A percentile compares a stretch with the other conserved stretches of the same genome.
Conservation (phyloP, 2,329 filamentous ascomycete genomes). For the Pseudogymnoascus sp. region DNA sequence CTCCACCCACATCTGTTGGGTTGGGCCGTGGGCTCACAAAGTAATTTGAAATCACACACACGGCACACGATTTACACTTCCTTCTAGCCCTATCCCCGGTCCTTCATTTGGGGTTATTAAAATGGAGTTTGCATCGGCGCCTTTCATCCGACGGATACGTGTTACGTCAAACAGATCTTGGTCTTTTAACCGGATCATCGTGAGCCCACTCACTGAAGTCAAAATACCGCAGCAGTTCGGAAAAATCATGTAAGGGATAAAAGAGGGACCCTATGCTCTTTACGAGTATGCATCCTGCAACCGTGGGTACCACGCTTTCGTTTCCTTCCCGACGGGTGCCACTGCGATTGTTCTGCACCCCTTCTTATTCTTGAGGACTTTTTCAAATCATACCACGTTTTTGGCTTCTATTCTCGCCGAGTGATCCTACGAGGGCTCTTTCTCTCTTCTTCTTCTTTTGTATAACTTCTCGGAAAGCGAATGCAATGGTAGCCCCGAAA, state of each 20-base stretch:
- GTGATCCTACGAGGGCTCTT: background rate
- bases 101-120: background rate
- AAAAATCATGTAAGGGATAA: background rate
- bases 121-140: background rate
- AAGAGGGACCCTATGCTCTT: background rate
- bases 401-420: background rate
- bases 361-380: background rate
- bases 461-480: background rate
- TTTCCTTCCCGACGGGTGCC: background rate
- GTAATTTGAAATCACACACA: slow-evolving; percentile 1
- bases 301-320: background rate
- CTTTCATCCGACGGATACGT: background rate
- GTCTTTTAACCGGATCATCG: background rate
- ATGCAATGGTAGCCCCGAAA: background rate
- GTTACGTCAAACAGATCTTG: background rate
- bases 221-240: background rate
- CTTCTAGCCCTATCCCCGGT: background rate
- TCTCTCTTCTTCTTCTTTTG: background rate
- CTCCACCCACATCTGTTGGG: background rate
- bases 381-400: background rate
- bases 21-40: background rate
- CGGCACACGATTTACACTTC: background rate
- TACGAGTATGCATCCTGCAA: background rate
- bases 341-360: background rate
- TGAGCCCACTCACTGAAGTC: background rate